Conservation (phyloP, 2,329 filamentous ascomycete genomes). For the Boeremia lycopersici region DNA sequence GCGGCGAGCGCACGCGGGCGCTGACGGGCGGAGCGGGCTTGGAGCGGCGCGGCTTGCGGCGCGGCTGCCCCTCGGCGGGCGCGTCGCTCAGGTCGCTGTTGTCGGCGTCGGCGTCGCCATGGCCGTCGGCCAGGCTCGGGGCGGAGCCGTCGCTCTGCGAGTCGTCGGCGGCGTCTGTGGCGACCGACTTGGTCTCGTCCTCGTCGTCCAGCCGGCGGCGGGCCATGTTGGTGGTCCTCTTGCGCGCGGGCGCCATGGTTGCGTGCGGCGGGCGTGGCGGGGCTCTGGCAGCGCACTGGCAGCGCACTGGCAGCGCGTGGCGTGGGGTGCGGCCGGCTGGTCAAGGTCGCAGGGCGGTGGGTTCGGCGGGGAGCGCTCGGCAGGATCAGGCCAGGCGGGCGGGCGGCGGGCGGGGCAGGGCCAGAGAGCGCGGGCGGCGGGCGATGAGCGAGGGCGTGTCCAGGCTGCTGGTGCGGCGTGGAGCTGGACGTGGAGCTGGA, state of each 20-base stretch:
- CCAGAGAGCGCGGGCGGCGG: conserved; percentile 28
- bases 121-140: conserved; percentile 56
- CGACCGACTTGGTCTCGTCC: conserved; percentile 48
- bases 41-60: conserved; percentile 46
- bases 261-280: conserved; percentile 23
- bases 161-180: conserved; percentile 62
- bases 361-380: conserved; percentile 30
- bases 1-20: conserved; percentile 40
- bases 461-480: conserved; percentile 24
- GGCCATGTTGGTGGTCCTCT: conserved; percentile 43
- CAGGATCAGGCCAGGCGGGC: conserved; percentile 18
- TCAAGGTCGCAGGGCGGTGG: conserved; percentile 15
- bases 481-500: conserved; percentile 13
- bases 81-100: conserved; percentile 62
- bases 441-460: conserved; percentile 34
- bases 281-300: conserved; percentile 20
- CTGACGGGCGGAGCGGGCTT: conserved; percentile 34
- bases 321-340: conserved; percentile 15
- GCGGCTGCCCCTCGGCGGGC: conserved; percentile 44
- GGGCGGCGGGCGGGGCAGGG: conserved; percentile 22
- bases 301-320: conserved; percentile 21
- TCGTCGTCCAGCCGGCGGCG: conserved; percentile 50
- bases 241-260: conserved; percentile 47
- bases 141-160: conserved; percentile 67
- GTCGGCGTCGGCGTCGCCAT: conserved; percentile 64